Evolutionary conservation across 305 asterid species (phyloP), one percentile per base, ranked within the genome.

Genomic region (Solanum hybrid): DNA sequence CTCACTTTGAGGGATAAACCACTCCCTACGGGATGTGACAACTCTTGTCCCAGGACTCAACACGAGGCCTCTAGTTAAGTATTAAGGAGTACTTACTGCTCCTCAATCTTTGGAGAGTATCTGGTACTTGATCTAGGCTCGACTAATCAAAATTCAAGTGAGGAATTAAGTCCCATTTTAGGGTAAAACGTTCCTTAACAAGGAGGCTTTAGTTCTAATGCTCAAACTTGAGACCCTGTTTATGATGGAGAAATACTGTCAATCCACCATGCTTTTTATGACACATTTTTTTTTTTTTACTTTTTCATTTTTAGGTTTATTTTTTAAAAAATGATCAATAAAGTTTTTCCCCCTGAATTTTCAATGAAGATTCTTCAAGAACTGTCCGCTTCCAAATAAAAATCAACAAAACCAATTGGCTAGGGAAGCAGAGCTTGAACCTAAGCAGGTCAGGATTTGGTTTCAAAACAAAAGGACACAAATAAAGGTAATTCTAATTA

Each of bases 401-500:
- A 94, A 91, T 90, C 96, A 95, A 85, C 91, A 96, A 89, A 92
- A 72, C 33, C 95, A 94, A 65, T 72, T 96, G 83, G 91, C 98
- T 90, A 88, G 87, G 75, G 94, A 96, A 65, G 77, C 93, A 17
- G 94, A 95, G 73, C 97, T 97, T 65, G 97, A 95, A 78, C 94
- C 94, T 68, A 93, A 87, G 84, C 97, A 95, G 91, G 93, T 97
- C 70, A 95, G 95, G 89, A 94, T 94, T 89, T 96, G 97, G 99
- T 96, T 96, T 92, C 98, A 96, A 92, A 95, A 95, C 65, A 96
- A 96, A 86, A 92, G 96, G 80, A 94, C 96, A 38, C 98, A 95
- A 89, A 91, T 90, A 37, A 96, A 95, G 98, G 98, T 97, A 9
- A 45, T 86, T 32, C 27, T 37, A 1, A 86, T 33, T 37, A 39